Conservation (phyloP, 495 filamentous ascomycete species). For the Melanomma pulvis-pyrius region DNA sequence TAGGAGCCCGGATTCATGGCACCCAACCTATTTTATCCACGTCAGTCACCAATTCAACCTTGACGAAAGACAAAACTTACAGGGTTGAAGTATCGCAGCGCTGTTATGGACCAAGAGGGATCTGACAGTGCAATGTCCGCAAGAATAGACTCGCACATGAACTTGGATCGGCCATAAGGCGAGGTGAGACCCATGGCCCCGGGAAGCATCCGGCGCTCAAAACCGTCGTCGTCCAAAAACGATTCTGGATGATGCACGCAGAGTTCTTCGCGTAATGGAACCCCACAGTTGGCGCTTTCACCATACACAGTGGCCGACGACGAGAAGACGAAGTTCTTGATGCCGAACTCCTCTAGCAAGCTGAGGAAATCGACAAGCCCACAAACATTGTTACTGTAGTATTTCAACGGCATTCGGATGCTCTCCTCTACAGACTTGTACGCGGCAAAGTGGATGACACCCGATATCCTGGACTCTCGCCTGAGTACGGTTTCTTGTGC, state of each 20-base stretch:
- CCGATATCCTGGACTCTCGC: conserved; percentile 54
- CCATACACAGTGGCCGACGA: conserved; percentile 70
- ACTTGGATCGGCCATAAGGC: conserved; percentile 68
- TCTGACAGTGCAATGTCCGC: conserved; percentile 62
- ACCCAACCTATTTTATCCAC: conserved; percentile 51
- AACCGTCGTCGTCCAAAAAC: conserved; percentile 41
- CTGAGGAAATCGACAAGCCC: conserved; percentile 63
- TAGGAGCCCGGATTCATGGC: conserved; percentile 64
- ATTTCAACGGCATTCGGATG: conserved; percentile 58
- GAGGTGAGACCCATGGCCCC: conserved; percentile 62
- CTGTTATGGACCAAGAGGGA: conserved; percentile 63
- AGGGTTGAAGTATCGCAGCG: conserved; percentile 70
- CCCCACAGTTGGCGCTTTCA: conserved; percentile 54
- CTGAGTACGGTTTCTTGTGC: conserved; percentile 13
- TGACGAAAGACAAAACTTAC: conserved; percentile 28
- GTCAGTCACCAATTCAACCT: conserved; percentile 3
- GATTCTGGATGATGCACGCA: conserved; percentile 58
- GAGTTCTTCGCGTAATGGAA: conserved; percentile 62
- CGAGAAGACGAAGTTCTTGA: conserved; percentile 69
- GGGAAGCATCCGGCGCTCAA: conserved; percentile 43
- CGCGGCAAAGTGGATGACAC: conserved; percentile 68
- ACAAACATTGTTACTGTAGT: conserved; percentile 68
- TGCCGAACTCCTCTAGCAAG: conserved; percentile 58
- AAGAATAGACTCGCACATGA: conserved; percentile 67
- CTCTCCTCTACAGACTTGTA: conserved; percentile 61